Conservation (phyloP, 2,329 filamentous ascomycete species). For the Incumbomyces lentus region DNA sequence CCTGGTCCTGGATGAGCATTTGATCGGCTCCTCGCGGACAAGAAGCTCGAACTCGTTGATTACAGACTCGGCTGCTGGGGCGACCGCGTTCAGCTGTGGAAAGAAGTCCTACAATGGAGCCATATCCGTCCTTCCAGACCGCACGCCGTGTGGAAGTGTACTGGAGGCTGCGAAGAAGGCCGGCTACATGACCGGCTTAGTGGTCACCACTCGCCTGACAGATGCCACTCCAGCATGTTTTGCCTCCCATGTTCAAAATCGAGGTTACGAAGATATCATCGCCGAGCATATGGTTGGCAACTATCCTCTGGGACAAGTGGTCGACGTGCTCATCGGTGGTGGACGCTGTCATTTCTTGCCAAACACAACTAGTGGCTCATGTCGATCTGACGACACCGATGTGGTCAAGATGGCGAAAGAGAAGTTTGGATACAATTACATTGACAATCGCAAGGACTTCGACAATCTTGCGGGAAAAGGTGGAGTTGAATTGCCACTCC, state of each 20-base stretch:
- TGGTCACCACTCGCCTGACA: slow-evolving; percentile 89
- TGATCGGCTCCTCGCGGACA: slow-evolving; percentile 84
- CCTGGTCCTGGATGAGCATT: slow-evolving; percentile 72
- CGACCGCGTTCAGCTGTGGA: slow-evolving; percentile 89
- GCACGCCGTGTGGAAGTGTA: slow-evolving; percentile 78
- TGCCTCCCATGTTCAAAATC: slow-evolving; percentile 70
- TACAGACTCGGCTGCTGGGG: slow-evolving; percentile 93
- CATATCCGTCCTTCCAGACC: slow-evolving; percentile 78
- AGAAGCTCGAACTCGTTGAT: slow-evolving; percentile 74
- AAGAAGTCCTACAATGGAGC: slow-evolving; percentile 94
- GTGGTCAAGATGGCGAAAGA: slow-evolving; percentile 62
- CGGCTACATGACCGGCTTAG: slow-evolving; percentile 84
- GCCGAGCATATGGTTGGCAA: slow-evolving; percentile 86
- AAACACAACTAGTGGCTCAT: slow-evolving; percentile 70
- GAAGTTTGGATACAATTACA: slow-evolving; percentile 66
- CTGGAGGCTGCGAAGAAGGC: slow-evolving; percentile 87
- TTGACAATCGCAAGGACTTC: slow-evolving; percentile 62
- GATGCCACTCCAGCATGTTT: slow-evolving; percentile 96
- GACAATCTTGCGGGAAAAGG: slow-evolving; percentile 57
- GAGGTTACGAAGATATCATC: slow-evolving; percentile 78
- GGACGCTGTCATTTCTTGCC: slow-evolving; percentile 88
- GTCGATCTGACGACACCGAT: slow-evolving; percentile 67
- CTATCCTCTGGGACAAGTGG: slow-evolving; percentile 72
- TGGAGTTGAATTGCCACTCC: slow-evolving; percentile 62
- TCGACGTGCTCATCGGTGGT: slow-evolving; percentile 87